These are phyloP conservation scores for Nothophoma quercina DNA, from an alignment of 2,329 filamentous ascomycete genomes.

Conservation along the genomic window DNA sequence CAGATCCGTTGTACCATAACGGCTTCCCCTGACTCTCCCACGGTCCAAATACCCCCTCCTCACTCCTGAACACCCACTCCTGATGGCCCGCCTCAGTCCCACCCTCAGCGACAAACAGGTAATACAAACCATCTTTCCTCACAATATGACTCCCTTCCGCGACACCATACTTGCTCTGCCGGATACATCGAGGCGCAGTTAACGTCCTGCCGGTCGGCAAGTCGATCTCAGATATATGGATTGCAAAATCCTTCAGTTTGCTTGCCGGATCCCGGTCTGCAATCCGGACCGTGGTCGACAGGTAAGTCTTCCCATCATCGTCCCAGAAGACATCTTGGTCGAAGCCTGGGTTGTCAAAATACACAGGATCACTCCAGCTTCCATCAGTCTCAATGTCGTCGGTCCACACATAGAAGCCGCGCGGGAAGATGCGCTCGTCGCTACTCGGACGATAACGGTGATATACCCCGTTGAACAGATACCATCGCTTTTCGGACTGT, in stretches of 20 bases:
- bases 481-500: constrained; percentile 20
- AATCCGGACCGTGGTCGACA: constrained; percentile 27
- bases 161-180: constrained; percentile 36
- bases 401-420: constrained; percentile 57
- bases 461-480: constrained; percentile 35
- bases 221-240: constrained; percentile 41
- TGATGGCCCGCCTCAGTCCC: constrained; percentile 48
- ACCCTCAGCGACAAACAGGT: constrained; percentile 41
- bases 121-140: constrained; percentile 32
- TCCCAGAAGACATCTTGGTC: constrained; percentile 59
- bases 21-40: constrained; percentile 40
- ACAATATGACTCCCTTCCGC: constrained; percentile 49
- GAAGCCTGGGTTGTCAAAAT: constrained; percentile 34
- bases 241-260: constrained; percentile 37
- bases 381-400: constrained; percentile 25
- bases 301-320: constrained; percentile 60
- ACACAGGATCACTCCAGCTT: constrained; percentile 33
- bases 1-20: constrained; percentile 46
- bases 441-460: constrained; percentile 38
- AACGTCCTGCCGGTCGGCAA: constrained; percentile 37
- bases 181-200: constrained; percentile 30
- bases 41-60: constrained; percentile 45
- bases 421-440: constrained; percentile 49
- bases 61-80: constrained; percentile 63
- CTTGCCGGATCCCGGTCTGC: constrained; percentile 25